phyloP scores from a whole-genome alignment of 345 rosid species.

The Bretschneidera sinensis region DNA sequence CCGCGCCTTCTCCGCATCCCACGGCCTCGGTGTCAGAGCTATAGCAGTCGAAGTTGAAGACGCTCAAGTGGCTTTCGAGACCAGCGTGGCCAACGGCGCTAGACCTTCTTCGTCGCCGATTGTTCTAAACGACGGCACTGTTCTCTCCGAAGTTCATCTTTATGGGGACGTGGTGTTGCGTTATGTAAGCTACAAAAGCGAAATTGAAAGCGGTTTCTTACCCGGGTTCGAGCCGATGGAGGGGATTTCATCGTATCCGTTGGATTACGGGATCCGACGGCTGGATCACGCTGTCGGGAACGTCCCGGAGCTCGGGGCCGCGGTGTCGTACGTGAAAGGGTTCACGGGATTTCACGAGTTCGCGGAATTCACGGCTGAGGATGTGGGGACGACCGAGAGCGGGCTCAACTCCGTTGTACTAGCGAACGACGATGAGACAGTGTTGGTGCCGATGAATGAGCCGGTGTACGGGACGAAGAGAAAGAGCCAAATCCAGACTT shows the following conservation, averaged over 20 bases:
- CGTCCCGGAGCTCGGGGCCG: conserved; percentile 67
- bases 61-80: conserved; percentile 52
- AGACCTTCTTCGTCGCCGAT: conserved; percentile 45
- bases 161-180: conserved; percentile 87
- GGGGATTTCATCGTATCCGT: conserved; percentile 47
- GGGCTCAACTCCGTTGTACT: conserved; percentile 78
- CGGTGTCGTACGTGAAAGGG: conserved; percentile 50
- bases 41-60: conserved; percentile 71
- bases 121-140: conserved; percentile 38
- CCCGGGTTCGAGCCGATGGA: conserved; percentile 61
- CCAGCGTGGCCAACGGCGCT: conserved; percentile 67
- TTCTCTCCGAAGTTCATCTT: conserved; percentile 64
- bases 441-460: conserved; percentile 78
- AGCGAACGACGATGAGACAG: conserved; percentile 75
- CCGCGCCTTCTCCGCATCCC: conserved; percentile 53
- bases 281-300: conserved; percentile 94
- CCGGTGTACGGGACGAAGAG: conserved; percentile 88
- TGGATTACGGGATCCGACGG: conserved; percentile 69
- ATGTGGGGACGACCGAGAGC: conserved; percentile 85
- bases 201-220: conserved; percentile 20
- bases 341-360: conserved; percentile 93
- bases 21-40: conserved; percentile 74
- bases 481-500: conserved; percentile 95
- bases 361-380: conserved; percentile 90
- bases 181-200: conserved; percentile 50